Percentiles rank a stretch among this genome's conserved stretches.
These are phyloP conservation scores for Debaryomyces coudertii DNA, from an alignment of 1,139 yeast species.

Conservation along the genomic window DNA sequence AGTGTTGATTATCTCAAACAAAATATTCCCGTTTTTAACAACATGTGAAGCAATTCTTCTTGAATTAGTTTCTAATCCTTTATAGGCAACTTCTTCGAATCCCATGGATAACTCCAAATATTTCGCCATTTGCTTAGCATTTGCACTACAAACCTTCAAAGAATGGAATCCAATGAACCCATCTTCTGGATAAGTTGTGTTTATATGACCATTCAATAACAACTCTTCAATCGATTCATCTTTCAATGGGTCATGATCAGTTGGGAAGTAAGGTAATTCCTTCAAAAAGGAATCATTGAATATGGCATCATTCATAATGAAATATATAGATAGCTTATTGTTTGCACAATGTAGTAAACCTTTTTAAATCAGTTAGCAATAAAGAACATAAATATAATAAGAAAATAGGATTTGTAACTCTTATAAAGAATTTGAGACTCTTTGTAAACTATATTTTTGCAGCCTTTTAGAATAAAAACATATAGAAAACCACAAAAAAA, in stretches of 20 bases:
- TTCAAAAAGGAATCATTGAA: conserved; percentile 1
- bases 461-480: background rate
- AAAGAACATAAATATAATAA: background rate
- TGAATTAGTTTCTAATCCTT: conserved; percentile 71
- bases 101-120: conserved; percentile 62
- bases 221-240: conserved; percentile 25
- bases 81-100: conserved; percentile 61
- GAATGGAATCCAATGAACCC: conserved; percentile 39
- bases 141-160: conserved; percentile 45
- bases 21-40: conserved; percentile 57
- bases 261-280: conserved; percentile 31
- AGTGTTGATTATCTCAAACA: conserved; percentile 49
- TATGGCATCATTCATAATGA: conserved; percentile 6
- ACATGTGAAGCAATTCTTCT: conserved; percentile 61
- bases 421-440: conserved; percentile 4
- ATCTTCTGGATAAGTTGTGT: conserved; percentile 29
- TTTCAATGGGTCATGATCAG: conserved; percentile 23
- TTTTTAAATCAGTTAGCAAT: background rate
- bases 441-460: conserved; percentile 6
- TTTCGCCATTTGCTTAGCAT: conserved; percentile 65
- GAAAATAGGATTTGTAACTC: background rate
- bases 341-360: background rate
- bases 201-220: conserved; percentile 26
- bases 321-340: background rate
- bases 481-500: conserved; percentile 3